phyloP scores from a whole-genome alignment of 129 eudicot genomes.

The Sambucus nigra region DNA sequence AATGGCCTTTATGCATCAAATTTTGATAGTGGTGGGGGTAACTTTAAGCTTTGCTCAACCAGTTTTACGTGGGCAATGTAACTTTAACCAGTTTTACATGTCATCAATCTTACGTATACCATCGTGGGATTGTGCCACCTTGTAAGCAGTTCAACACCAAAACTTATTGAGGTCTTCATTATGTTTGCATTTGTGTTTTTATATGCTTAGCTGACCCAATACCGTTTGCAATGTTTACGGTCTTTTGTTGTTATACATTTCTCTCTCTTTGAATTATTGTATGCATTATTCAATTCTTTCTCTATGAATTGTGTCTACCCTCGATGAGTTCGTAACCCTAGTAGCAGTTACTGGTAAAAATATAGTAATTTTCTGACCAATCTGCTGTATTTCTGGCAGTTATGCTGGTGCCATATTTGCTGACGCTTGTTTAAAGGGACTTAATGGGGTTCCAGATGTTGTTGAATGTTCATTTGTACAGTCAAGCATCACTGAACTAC shows the following conservation, averaged over 20 bases:
- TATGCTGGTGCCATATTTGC: constrained; percentile 98
- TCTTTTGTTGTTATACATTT: background rate
- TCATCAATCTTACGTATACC: too few relatives aligned
- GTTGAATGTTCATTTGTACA: constrained; percentile 89
- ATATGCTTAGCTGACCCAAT: background rate
- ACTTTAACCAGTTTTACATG: too few relatives aligned
- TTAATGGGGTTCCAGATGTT: constrained; percentile 98
- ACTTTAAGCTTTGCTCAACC: too few relatives aligned
- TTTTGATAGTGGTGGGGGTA: background rate
- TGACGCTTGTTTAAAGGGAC: constrained; percentile 99
- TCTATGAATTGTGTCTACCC: too few relatives aligned
- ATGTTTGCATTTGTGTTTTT: background rate
- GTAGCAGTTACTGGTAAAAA: background rate
- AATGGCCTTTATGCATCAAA: background rate
- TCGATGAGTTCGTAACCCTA: background rate
- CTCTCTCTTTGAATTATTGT: background rate
- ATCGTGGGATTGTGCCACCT: too few relatives aligned
- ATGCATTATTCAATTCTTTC: too few relatives aligned
- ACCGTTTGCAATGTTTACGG: background rate
- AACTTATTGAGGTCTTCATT: background rate
- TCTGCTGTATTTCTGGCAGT: constrained; percentile 27
- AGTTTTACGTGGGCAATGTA: too few relatives aligned
- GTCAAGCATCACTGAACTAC: constrained; percentile 68
- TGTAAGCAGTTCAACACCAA: too few relatives aligned
- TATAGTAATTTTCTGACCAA: background rate